These are phyloP conservation scores for Imleria badia DNA, from an alignment of 768 basidiomycete species.

Conservation along the genomic window DNA sequence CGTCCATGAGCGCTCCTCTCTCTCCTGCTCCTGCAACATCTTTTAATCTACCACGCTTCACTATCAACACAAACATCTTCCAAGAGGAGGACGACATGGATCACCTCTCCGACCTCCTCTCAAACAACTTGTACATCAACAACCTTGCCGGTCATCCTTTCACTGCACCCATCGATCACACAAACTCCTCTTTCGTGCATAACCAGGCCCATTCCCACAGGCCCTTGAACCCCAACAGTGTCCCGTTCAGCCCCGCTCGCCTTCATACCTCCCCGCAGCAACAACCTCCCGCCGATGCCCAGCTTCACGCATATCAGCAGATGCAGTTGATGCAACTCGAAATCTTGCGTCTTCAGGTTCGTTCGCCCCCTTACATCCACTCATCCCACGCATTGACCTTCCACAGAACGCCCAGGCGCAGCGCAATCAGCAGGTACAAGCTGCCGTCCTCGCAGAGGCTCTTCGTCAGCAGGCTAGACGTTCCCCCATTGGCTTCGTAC, in stretches of 20 bases:
- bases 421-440: slow-evolving; percentile 59
- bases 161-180: slow-evolving; percentile 71
- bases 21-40: slow-evolving; percentile 62
- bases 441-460: slow-evolving; percentile 63
- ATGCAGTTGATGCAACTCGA: slow-evolving; percentile 87
- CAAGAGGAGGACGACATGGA: slow-evolving; percentile 58
- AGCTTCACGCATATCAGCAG: slow-evolving; percentile 62
- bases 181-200: slow-evolving; percentile 63
- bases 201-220: slow-evolving; percentile 57
- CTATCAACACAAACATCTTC: slow-evolving; percentile 45
- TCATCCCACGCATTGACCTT: slow-evolving; percentile 11
- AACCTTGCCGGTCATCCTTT: slow-evolving; percentile 45
- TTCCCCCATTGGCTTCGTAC: slow-evolving; percentile 34
- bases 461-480: slow-evolving; percentile 49
- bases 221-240: slow-evolving; percentile 52
- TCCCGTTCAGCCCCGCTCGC: slow-evolving; percentile 45
- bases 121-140: slow-evolving; percentile 52
- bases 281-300: slow-evolving; percentile 38
- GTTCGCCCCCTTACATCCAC: slow-evolving; percentile 12
- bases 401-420: slow-evolving; percentile 66
- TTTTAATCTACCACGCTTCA: slow-evolving; percentile 65
- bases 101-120: slow-evolving; percentile 56
- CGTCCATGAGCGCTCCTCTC: slow-evolving; percentile 58
- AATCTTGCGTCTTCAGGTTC: slow-evolving; percentile 76
- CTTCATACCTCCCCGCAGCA: slow-evolving; percentile 43